These are phyloP conservation scores for Inga oerstediana DNA, from an alignment of 306 rosid genomes.

Conservation along the genomic window DNA sequence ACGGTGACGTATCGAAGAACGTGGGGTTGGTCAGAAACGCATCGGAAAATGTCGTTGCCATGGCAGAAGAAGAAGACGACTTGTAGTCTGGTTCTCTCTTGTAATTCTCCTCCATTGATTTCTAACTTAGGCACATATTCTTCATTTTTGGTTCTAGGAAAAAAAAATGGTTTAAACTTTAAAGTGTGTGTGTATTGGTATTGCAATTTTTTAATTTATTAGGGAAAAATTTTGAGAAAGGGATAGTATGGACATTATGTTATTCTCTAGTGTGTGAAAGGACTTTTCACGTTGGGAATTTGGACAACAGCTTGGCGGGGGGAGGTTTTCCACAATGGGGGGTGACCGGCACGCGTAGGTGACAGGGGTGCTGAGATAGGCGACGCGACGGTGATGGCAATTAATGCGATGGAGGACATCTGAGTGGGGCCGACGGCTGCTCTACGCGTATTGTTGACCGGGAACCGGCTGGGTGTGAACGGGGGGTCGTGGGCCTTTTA, in stretches of 20 bases:
- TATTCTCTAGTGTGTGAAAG: constrained; percentile 41
- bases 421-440: constrained; percentile 41
- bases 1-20: constrained; percentile 52
- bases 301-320: constrained; percentile 76
- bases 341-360: constrained; percentile 69
- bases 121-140: constrained; percentile 47
- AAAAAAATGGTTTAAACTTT: constrained; percentile 33
- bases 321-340: constrained; percentile 63
- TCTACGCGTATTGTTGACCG: constrained; percentile 76
- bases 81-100: constrained; percentile 41
- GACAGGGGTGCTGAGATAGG: neutral
- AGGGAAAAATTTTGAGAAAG: neutral
- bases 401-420: constrained; percentile 47
- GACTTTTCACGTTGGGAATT: constrained; percentile 46
- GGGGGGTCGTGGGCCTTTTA: neutral
- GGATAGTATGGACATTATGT: constrained; percentile 30
- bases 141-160: constrained; percentile 35
- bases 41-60: constrained; percentile 52
- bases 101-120: constrained; percentile 62
- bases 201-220: constrained; percentile 28
- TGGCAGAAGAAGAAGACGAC: constrained; percentile 30
- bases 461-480: constrained; percentile 61
- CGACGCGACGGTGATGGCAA: constrained; percentile 45
- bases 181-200: neutral
- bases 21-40: constrained; percentile 43